phyloP scores from a whole-genome alignment of 2,329 filamentous ascomycete species.

The Exophiala oligosperma region DNA sequence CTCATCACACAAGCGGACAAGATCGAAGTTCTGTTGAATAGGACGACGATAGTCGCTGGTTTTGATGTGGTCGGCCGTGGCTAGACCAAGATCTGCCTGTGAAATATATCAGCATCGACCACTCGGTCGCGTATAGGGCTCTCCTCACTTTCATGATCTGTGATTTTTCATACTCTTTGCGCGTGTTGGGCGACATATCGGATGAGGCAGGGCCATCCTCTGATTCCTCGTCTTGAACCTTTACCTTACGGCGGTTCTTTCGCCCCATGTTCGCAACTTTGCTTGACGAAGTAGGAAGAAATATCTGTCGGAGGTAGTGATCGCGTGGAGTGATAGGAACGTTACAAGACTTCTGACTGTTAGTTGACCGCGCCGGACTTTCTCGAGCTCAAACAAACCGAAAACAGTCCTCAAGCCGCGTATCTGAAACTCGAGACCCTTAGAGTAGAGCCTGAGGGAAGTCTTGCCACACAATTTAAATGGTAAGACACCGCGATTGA shows the following conservation, averaged over 20 bases:
- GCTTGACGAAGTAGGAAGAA: not conserved
- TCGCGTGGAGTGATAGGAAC: not conserved
- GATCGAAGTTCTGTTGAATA: conserved; percentile 20
- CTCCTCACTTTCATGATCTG: conserved; percentile 8
- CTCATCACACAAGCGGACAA: conserved; percentile 35
- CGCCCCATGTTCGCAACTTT: not conserved
- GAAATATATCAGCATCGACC: conserved; percentile 1
- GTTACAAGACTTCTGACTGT: not conserved
- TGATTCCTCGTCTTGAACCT: not conserved
- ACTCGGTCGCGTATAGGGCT: not conserved
- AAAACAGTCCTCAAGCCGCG: too few relatives aligned
- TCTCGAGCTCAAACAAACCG: too few relatives aligned
- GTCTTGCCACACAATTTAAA: too few relatives aligned
- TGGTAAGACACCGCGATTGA: too few relatives aligned
- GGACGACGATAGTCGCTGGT: conserved; percentile 31
- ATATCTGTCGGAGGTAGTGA: not conserved
- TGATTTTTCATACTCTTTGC: conserved; percentile 1
- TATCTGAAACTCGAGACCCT: too few relatives aligned
- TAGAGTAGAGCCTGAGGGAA: too few relatives aligned
- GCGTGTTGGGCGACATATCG: conserved; percentile 10
- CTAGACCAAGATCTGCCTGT: conserved; percentile 41
- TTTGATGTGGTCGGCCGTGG: conserved; percentile 38
- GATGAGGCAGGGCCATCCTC: not conserved
- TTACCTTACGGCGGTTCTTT: not conserved
- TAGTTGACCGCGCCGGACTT: too few relatives aligned